phyloP scores from a whole-genome alignment of 208 protist species.

The Acanthamoeba quina region DNA sequence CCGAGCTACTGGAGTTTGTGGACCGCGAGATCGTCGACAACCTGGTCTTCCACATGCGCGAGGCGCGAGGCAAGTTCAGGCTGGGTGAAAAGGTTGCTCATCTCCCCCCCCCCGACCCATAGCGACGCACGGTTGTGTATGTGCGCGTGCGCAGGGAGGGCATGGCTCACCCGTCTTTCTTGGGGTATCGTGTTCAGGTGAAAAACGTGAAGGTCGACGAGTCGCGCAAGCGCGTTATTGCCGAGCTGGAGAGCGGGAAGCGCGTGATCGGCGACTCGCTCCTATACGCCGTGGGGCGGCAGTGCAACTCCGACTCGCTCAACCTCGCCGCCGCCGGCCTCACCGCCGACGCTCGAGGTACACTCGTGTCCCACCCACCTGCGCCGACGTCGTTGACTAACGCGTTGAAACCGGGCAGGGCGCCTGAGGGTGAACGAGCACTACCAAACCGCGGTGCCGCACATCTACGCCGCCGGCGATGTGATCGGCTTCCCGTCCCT shows the following conservation, averaged over 20 bases:
- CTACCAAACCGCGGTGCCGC: conserved; percentile 66
- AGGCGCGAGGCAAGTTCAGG: conserved; percentile 69
- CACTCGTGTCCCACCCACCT: background rate
- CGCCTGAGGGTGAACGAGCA: conserved; percentile 61
- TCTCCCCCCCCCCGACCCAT: too few species aligned
- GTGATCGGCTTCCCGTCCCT: conserved; percentile 74
- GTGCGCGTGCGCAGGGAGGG: too few species aligned
- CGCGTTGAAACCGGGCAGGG: background rate
- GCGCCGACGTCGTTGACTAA: background rate
- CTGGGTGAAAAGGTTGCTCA: conserved; percentile 68
- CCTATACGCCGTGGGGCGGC: conserved; percentile 75
- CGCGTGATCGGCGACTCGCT: conserved; percentile 74
- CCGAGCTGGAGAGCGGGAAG: conserved; percentile 76
- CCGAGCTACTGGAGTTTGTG: conserved; percentile 71
- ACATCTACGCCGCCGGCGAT: conserved; percentile 74
- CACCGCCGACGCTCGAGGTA: conserved; percentile 64
- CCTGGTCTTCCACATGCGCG: conserved; percentile 74
- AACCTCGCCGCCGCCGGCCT: conserved; percentile 52
- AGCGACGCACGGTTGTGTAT: background rate
- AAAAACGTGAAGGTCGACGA: conserved; percentile 54
- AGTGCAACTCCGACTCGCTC: conserved; percentile 75
- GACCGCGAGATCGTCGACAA: conserved; percentile 76
- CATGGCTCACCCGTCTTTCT: too few species aligned
- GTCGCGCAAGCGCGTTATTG: conserved; percentile 41
- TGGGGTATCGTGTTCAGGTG: background rate